Evolutionary conservation across 441 rosid genomes (phyloP).

Genomic region (Euphorbia celastroides): DNA sequence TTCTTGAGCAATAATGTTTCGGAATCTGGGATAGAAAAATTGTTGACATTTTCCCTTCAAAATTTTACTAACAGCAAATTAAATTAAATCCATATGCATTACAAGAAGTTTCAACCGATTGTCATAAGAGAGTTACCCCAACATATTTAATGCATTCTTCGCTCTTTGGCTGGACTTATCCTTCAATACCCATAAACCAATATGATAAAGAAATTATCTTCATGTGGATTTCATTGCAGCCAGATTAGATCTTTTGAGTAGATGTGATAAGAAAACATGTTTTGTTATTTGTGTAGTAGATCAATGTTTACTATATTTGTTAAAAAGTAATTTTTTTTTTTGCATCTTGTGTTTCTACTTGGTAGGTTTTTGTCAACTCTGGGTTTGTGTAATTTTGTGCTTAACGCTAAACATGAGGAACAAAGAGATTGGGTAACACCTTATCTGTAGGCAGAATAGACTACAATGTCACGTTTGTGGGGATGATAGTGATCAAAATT

Average conservation of each 20-base stretch:
- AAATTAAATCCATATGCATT: neutral
- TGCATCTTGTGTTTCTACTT: neutral
- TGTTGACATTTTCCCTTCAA: neutral
- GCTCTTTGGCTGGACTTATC: neutral
- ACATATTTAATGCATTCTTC: neutral
- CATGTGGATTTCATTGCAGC: neutral
- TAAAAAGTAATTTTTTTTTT: neutral
- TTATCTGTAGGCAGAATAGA: neutral
- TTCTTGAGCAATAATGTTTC: neutral
- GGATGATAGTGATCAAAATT: no score
- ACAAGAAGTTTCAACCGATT: neutral
- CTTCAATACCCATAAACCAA: no score
- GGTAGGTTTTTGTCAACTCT: neutral
- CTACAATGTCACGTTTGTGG: neutral
- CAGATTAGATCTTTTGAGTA: neutral
- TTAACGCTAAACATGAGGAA: neutral
- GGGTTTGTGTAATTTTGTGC: no score
- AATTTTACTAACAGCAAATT: neutral
- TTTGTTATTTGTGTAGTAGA: neutral
- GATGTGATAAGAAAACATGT: neutral
- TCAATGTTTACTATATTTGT: neutral
- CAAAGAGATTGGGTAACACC: neutral
- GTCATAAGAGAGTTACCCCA: neutral
- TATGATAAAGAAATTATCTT: neutral
- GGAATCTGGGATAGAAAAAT: slow-evolving; percentile 5